A percentile compares a stretch with the other conserved stretches of the same genome.
These are phyloP conservation scores for Kokia cookei DNA, from an alignment of 441 rosid genomes.

Conservation along the genomic window DNA sequence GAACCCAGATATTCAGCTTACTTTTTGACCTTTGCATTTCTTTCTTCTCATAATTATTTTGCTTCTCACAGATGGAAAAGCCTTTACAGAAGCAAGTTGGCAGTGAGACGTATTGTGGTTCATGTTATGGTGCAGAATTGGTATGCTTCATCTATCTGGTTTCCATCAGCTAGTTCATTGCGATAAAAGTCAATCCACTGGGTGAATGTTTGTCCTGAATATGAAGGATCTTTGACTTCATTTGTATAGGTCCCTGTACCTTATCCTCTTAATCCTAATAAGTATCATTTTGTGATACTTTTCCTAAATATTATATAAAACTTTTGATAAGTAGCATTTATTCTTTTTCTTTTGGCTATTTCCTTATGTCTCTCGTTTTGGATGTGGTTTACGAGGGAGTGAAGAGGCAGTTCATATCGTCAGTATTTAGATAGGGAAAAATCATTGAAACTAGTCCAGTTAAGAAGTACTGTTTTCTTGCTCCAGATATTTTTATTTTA, in stretches of 20 bases:
- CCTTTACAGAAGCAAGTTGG: slow-evolving; percentile 96
- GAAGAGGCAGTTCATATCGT: background rate
- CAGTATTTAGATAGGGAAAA: background rate
- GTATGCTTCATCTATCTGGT: slow-evolving; percentile 32
- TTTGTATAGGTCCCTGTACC: background rate
- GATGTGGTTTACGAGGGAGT: background rate
- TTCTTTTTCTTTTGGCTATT: background rate
- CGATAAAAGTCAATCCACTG: background rate
- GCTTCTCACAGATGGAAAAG: slow-evolving; percentile 64
- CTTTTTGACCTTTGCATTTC: background rate
- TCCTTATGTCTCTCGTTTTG: slow-evolving; percentile 2
- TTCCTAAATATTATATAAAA: background rate
- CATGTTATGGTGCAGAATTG: slow-evolving; percentile 85
- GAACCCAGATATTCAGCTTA: background rate
- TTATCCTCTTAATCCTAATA: background rate
- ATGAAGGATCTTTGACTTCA: background rate
- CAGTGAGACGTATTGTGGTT: slow-evolving; percentile 91
- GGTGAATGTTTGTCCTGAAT: background rate
- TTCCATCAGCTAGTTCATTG: background rate
- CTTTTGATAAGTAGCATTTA: background rate
- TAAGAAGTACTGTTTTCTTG: background rate
- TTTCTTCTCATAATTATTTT: slow-evolving; percentile 5
- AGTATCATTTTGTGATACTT: background rate
- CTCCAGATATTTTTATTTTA: background rate
- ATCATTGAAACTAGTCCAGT: background rate